Evolutionary conservation across 495 filamentous ascomycete genomes (phyloP).

Genomic region (Lasiosphaeria miniovina): DNA sequence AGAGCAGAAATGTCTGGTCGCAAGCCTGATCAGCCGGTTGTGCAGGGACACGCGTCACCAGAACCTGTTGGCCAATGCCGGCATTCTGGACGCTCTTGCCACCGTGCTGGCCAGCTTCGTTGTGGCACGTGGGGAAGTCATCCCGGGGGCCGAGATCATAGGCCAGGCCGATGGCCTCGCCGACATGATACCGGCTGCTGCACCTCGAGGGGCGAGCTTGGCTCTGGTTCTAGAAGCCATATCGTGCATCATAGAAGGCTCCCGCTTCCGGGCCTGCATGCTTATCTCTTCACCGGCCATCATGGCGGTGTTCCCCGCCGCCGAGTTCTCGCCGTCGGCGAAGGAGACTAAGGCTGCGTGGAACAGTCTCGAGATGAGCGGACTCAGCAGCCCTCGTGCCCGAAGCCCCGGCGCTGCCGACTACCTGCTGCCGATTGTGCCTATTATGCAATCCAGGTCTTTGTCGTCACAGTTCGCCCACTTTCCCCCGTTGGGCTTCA

Average conservation of each 20-base stretch:
- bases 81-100: conserved; percentile 78
- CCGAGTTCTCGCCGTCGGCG: conserved; percentile 25
- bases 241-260: conserved; percentile 72
- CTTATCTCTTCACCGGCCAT: conserved; percentile 78
- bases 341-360: conserved; percentile 31
- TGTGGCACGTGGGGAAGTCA: conserved; percentile 61
- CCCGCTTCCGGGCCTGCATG: conserved; percentile 70
- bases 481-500: conserved; percentile 58
- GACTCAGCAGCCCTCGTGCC: conserved; percentile 18
- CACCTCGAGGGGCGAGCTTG: conserved; percentile 58
- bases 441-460: conserved; percentile 21
- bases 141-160: conserved; percentile 52
- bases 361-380: conserved; percentile 35
- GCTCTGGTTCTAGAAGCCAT: conserved; percentile 77
- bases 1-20: conserved; percentile 61
- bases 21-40: conserved; percentile 60
- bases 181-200: conserved; percentile 51
- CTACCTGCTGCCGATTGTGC: conserved; percentile 53
- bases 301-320: conserved; percentile 62
- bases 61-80: conserved; percentile 61
- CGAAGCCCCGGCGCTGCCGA: conserved; percentile 54
- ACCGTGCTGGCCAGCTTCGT: conserved; percentile 72
- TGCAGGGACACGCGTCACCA: conserved; percentile 69
- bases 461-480: conserved; percentile 28
- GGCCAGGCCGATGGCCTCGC: conserved; percentile 42